A percentile compares a stretch with the other conserved stretches of the same genome.
phyloP scores from a whole-genome alignment of 768 basidiomycete species.

The Pulveroboletus sp. region DNA sequence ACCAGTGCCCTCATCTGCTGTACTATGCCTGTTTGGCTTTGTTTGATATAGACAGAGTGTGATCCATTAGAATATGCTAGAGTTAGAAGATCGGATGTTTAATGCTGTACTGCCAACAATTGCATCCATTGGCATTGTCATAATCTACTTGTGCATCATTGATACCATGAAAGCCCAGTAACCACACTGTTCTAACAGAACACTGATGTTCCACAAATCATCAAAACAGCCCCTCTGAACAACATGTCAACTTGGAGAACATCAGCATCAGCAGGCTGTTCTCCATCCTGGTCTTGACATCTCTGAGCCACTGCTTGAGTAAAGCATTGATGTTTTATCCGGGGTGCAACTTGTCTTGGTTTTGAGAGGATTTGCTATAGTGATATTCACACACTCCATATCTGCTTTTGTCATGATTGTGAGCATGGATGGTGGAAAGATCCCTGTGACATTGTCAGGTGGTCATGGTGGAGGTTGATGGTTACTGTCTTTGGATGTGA shows the following conservation, averaged over 20 bases:
- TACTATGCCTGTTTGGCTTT: no score
- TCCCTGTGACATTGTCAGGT: slow-evolving; percentile 46
- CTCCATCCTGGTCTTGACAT: slow-evolving; percentile 45
- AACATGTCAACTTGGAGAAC: slow-evolving; percentile 36
- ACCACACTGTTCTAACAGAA: no score
- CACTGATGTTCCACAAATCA: no score
- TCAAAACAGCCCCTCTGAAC: not conserved
- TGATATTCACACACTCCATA: slow-evolving; percentile 42
- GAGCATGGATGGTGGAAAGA: slow-evolving; percentile 28
- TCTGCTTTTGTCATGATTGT: slow-evolving; percentile 30
- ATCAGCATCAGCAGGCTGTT: slow-evolving; percentile 42
- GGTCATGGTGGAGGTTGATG: slow-evolving; percentile 40
- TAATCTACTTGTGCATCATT: no score
- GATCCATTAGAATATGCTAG: no score
- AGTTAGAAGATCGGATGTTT: no score
- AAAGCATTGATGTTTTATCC: not conserved
- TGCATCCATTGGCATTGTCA: no score
- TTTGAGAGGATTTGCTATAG: slow-evolving; percentile 41
- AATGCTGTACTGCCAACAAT: no score
- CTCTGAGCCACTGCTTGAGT: slow-evolving; percentile 27
- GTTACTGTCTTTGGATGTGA: slow-evolving; percentile 44
- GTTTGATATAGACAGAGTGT: no score
- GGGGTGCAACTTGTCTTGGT: slow-evolving; percentile 33
- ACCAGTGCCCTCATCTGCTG: no score
- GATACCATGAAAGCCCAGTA: no score